Conservation (phyloP, 2,329 filamentous ascomycete genomes). For the Domatiomyces globalis region DNA sequence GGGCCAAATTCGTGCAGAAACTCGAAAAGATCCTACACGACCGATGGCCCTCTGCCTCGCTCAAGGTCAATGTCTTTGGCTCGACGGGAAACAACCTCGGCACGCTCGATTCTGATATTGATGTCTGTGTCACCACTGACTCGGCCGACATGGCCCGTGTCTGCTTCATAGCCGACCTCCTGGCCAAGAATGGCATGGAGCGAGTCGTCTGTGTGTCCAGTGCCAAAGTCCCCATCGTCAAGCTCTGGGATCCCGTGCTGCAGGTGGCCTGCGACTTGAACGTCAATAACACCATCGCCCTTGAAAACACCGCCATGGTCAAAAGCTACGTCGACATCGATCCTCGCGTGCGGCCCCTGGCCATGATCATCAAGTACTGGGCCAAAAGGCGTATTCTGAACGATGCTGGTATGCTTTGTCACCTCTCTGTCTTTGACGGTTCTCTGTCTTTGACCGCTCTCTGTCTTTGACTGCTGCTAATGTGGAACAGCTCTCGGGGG, state of each 20-base stretch:
- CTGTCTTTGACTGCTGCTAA: slow-evolving; percentile 16
- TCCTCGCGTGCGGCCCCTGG: slow-evolving; percentile 73
- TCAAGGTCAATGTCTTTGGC: slow-evolving; percentile 88
- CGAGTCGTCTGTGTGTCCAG: slow-evolving; percentile 87
- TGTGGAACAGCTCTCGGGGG: slow-evolving; percentile 60
- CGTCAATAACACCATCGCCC: slow-evolving; percentile 86
- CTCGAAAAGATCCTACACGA: slow-evolving; percentile 76
- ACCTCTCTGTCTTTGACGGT: too few species aligned
- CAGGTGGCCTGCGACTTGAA: slow-evolving; percentile 92
- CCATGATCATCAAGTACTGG: slow-evolving; percentile 98
- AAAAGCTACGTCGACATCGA: slow-evolving; percentile 93
- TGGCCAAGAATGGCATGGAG: slow-evolving; percentile 87
- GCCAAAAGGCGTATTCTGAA: slow-evolving; percentile 85
- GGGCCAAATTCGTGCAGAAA: slow-evolving; percentile 67
- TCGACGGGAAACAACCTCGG: slow-evolving; percentile 91
- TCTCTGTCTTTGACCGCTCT: slow-evolving; percentile 15
- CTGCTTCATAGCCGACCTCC: slow-evolving; percentile 74
- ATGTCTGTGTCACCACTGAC: slow-evolving; percentile 90
- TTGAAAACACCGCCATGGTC: slow-evolving; percentile 97
- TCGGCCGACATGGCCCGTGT: slow-evolving; percentile 80
- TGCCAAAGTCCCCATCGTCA: slow-evolving; percentile 95
- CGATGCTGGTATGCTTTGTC: slow-evolving; percentile 62
- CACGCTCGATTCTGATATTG: slow-evolving; percentile 92
- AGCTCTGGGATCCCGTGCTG: slow-evolving; percentile 93
- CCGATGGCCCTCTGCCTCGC: slow-evolving; percentile 82